Evolutionary conservation across 2,329 filamentous ascomycete species (phyloP).

Genomic region (Aspergillus terreus): DNA sequence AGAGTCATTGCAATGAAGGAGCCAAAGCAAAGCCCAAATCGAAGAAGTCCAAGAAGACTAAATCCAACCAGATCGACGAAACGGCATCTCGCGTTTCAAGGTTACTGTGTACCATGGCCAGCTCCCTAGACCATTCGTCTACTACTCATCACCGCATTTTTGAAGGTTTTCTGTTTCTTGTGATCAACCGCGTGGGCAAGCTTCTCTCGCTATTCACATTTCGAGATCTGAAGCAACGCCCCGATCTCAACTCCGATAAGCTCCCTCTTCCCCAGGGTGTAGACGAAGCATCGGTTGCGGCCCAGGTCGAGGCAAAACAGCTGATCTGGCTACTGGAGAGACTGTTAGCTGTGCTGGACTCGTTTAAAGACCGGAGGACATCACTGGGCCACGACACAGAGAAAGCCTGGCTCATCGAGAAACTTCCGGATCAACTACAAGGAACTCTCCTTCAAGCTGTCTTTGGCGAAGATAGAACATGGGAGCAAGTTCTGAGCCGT

Average conservation of each 20-base stretch:
- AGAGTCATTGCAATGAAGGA: slow-evolving; percentile 14
- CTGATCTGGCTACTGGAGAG: slow-evolving; percentile 35
- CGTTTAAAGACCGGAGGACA: too few relatives aligned
- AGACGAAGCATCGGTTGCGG: slow-evolving; percentile 20
- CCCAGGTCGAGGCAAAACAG: slow-evolving; percentile 32
- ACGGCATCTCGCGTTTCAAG: slow-evolving; percentile 18
- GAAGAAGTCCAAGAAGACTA: slow-evolving; percentile 8
- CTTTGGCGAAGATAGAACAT: slow-evolving; percentile 33
- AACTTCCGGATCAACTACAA: slow-evolving; percentile 27
- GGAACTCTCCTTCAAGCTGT: slow-evolving; percentile 40
- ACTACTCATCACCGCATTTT: slow-evolving; percentile 31
- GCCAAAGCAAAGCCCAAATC: neutral
- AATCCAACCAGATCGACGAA: slow-evolving; percentile 11
- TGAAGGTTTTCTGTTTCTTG: slow-evolving; percentile 39
- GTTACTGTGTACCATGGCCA: slow-evolving; percentile 29
- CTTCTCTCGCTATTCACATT: slow-evolving; percentile 40
- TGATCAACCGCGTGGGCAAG: slow-evolving; percentile 38
- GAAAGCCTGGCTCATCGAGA: too few relatives aligned
- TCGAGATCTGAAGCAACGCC: slow-evolving; percentile 26
- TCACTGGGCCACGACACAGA: too few relatives aligned
- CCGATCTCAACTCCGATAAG: slow-evolving; percentile 21
- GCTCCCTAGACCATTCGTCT: slow-evolving; percentile 23
- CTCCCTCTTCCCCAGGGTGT: slow-evolving; percentile 30
- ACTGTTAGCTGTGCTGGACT: slow-evolving; percentile 22
- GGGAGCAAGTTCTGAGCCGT: slow-evolving; percentile 25